Base-by-base conservation (phyloP, 228 moss, liverwort and hornwort species). In the Sphagnum fallax region DNA sequence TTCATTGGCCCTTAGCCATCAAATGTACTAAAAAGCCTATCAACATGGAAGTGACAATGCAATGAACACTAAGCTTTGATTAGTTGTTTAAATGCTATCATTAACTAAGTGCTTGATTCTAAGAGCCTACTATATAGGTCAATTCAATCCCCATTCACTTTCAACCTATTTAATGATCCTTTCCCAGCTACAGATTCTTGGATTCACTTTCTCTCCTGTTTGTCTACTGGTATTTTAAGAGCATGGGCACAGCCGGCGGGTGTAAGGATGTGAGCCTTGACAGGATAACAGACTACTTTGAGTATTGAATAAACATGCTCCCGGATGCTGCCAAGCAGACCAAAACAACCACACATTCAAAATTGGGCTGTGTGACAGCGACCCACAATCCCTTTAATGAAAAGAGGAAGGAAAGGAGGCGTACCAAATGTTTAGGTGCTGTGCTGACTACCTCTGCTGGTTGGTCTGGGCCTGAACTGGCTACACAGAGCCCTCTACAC, bases 351-450 rank as follows among this genome's bases (percentile, higher is more conserved):
- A 18, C 61, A 9, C 6, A 48, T 4, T 16, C 16, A 50, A 11
- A 58, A 4, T 10, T 10, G 16, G 12, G 6, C 4, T 6, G 10
- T 51, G 51, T 52, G 15, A 76, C 60, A 66, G 72, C 10, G 52
- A 74, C 11, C 47, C 61, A 4, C 50, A 51, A 55, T 52, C 32
- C 47, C 53, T 32, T 32, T 60, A 65, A 66, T 16, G 32, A 32
- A 67, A 72, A 51, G 61, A 63, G 49, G 52, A 55, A 73, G 48
- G 74, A 16, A 64, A 18, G 65, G 64, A 74, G 62, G 65, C 81
- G 47, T 87, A 92, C 91, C 90, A 95, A 77, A 48, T 95, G 88
- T 63, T 86, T 83, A 10, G 92, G 92, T 65, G 90, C 90, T 48
- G 77, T 80, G 71, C 66, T 85, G 49, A 92, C 85, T 57, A 95